Percentiles rank a stretch among this genome's conserved stretches.
Conservation (phyloP, 192 early-diverging fungal species). For the Rhizophagus sp. region DNA sequence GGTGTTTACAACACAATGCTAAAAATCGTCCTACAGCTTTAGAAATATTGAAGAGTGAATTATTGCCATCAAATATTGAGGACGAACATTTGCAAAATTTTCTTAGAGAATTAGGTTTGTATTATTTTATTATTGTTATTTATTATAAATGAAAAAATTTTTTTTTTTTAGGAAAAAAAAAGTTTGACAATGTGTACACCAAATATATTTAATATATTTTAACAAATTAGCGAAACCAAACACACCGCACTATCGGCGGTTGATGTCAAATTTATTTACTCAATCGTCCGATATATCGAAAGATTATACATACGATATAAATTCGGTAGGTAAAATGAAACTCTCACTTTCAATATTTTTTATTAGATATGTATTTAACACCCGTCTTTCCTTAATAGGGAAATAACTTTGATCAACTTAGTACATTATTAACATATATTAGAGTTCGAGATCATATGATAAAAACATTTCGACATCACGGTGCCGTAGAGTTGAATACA, state of each 20-base stretch:
- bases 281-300: constrained; percentile 79
- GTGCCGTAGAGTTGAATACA: constrained; percentile 77
- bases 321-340: constrained; percentile 34
- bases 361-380: not conserved
- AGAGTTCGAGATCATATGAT: constrained; percentile 71
- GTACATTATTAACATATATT: constrained; percentile 64
- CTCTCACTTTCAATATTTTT: not conserved
- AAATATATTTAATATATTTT: not conserved
- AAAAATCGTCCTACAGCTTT: constrained; percentile 76
- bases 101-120: constrained; percentile 74
- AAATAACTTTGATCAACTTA: constrained; percentile 57
- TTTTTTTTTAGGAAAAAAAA: no score
- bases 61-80: constrained; percentile 82
- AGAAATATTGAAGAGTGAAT: constrained; percentile 78
- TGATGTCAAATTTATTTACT: constrained; percentile 81
- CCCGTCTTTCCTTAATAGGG: constrained; percentile 16
- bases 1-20: constrained; percentile 73
- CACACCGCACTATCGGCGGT: constrained; percentile 78
- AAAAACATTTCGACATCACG: constrained; percentile 81
- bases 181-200: no score
- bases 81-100: constrained; percentile 90
- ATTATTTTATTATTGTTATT: no score
- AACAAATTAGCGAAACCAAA: constrained; percentile 70
- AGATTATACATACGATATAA: constrained; percentile 89
- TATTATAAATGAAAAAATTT: no score